phyloP scores from a whole-genome alignment of 1,284 basidiomycete species.

The Cryptococcus jaspeensis region DNA sequence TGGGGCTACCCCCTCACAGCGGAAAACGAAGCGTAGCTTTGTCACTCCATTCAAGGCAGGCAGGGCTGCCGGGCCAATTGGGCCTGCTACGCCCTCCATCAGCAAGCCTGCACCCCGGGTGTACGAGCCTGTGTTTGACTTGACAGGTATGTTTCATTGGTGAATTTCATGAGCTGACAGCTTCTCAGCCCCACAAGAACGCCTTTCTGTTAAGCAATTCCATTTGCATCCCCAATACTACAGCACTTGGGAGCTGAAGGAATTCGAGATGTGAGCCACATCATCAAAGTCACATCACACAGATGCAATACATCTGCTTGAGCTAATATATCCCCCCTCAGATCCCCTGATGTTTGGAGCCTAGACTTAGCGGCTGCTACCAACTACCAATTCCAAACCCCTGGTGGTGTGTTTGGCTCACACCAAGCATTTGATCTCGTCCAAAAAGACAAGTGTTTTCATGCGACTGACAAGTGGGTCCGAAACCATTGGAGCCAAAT shows the following conservation, averaged over 20 bases:
- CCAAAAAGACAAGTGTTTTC: slow-evolving; percentile 27
- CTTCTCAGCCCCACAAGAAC: slow-evolving; percentile 21
- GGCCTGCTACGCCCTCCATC: slow-evolving; percentile 1
- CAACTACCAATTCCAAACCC: slow-evolving; percentile 63
- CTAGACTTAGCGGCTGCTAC: slow-evolving; percentile 62
- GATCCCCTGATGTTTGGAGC: slow-evolving; percentile 57
- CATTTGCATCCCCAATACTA: slow-evolving; percentile 61
- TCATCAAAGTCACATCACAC: too few species aligned
- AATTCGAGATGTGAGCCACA: slow-evolving; percentile 64
- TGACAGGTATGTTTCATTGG: slow-evolving; percentile 31
- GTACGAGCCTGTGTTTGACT: slow-evolving; percentile 39
- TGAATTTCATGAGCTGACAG: slow-evolving; percentile 1
- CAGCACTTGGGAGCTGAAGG: slow-evolving; percentile 56
- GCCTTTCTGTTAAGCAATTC: slow-evolving; percentile 28
- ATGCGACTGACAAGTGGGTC: slow-evolving; percentile 63
- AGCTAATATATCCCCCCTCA: slow-evolving; percentile 15
- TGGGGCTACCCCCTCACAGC: slow-evolving; percentile 30
- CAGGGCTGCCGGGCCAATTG: neutral
- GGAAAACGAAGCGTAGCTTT: slow-evolving; percentile 29
- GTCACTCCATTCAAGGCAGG: slow-evolving; percentile 45
- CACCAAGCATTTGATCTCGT: slow-evolving; percentile 28
- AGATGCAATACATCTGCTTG: too few species aligned
- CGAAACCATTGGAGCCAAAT: slow-evolving; percentile 87
- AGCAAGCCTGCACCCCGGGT: neutral
- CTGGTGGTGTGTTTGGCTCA: slow-evolving; percentile 26